Base-by-base conservation (phyloP, 495 filamentous ascomycete genomes). In the Aspergillus mulundensis region DNA sequence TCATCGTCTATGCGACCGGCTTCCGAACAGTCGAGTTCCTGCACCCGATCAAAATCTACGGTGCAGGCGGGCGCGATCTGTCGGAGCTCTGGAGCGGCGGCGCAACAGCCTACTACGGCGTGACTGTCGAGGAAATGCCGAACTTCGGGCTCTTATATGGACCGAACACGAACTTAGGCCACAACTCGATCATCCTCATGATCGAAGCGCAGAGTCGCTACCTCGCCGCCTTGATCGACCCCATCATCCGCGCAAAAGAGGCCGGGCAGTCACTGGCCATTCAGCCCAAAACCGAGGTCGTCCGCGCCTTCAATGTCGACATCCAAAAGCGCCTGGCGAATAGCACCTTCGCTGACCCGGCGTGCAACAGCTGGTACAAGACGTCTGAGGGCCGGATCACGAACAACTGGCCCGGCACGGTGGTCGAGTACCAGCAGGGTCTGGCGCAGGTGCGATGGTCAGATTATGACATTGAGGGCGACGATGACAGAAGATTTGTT, bases 121-220 rank as follows among this genome's bases (percentile, higher is more conserved):
- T 76, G 5, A 74, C 71, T 0, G 74, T 82, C 1, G 70, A 75
- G 24, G 69, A 69, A 14, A 61, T 84, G 45, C 80, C 80, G 1
- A 84, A 84, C 56, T 84, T 84, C 54, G 75, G 73, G 24, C 78
- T 84, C 71, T 65, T 84, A 16, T 82, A 81, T 55, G 79, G 79
- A 2, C 81, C 81, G 1, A 84, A 83, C 44, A 84, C 79, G 8
- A 84, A 81, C 38, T 15, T 15, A 69, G 72, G 70, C 0, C 79
- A 83, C 57, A 82, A 79, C 48, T 76, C 72, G 42, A 81, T 84
- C 50, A 78, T 83, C 46, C 67, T 84, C 25, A 84, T 83, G 80
- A 84, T 84, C 53, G 83, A 86, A 60, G 75, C 79, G 1, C 80
- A 84, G 59, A 72, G 71, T 7, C 67, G 72, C 3, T 84, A 82